These are phyloP conservation scores for Carpinus viminea DNA, from an alignment of 306 rosid species.

Conservation along the genomic window DNA sequence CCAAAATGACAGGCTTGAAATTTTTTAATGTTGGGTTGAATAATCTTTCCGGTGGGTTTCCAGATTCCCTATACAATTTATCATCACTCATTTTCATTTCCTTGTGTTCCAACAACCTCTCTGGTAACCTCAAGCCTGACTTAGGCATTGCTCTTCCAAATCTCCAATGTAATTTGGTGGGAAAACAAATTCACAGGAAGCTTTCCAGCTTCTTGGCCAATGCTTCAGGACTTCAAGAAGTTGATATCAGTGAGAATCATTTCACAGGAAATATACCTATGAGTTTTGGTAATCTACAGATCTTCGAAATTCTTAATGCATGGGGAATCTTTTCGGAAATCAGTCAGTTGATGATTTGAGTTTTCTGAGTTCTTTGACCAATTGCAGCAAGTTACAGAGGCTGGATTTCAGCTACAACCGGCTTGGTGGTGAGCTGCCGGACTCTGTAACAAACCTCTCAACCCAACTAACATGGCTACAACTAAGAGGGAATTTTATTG, in stretches of 20 bases:
- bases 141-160: background rate
- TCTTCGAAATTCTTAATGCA: background rate
- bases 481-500: too few species aligned
- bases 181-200: background rate
- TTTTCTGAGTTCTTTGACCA: background rate
- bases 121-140: background rate
- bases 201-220: background rate
- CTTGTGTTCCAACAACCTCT: background rate
- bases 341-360: background rate
- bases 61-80: background rate
- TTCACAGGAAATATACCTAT: background rate
- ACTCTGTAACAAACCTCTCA: background rate
- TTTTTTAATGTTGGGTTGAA: accelerated
- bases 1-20: background rate
- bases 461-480: too few species aligned
- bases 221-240: too few species aligned
- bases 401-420: too few species aligned
- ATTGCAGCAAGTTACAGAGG: too few species aligned
- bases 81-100: background rate
- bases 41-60: background rate
- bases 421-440: background rate
- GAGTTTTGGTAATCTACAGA: background rate
- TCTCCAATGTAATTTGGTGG: too few species aligned
- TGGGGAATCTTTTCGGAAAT: background rate
- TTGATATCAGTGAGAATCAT: accelerated